These are phyloP conservation scores for Teratosphaeria zuluensis DNA, from an alignment of 2,329 filamentous ascomycete species.

Conservation along the genomic window DNA sequence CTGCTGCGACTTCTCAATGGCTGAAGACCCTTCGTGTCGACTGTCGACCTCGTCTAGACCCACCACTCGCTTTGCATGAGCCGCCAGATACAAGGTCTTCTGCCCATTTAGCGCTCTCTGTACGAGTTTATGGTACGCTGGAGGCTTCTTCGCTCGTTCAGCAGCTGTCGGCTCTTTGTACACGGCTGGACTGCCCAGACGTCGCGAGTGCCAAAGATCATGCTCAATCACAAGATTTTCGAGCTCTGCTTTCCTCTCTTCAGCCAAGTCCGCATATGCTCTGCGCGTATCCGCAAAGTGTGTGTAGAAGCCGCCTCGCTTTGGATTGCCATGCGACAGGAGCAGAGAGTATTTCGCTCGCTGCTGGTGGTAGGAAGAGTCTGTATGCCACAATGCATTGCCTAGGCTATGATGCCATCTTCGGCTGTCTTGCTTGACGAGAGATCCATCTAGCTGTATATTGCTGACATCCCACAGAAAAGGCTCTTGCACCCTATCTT, in stretches of 20 bases:
- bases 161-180: background rate
- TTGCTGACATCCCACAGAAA: background rate
- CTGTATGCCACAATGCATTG: background rate
- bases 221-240: background rate
- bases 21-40: background rate
- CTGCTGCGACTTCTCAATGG: background rate
- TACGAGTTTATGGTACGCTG: background rate
- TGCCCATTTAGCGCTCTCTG: background rate
- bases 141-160: slow-evolving; percentile 1
- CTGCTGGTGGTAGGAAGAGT: slow-evolving; percentile 1
- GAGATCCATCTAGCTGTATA: slow-evolving; percentile 1
- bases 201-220: slow-evolving; percentile 2
- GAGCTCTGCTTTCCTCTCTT: background rate
- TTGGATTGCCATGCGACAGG: background rate
- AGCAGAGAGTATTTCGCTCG: background rate
- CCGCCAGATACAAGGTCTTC: background rate
- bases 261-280: background rate
- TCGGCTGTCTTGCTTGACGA: background rate
- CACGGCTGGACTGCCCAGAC: background rate
- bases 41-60: background rate
- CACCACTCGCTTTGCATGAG: background rate
- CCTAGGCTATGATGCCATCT: background rate
- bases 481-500: background rate
- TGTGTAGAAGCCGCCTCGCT: slow-evolving; percentile 1
- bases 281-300: slow-evolving; percentile 1